phyloP scores from a whole-genome alignment of 2,329 filamentous ascomycete genomes.

The Penicillium capsulatum region DNA sequence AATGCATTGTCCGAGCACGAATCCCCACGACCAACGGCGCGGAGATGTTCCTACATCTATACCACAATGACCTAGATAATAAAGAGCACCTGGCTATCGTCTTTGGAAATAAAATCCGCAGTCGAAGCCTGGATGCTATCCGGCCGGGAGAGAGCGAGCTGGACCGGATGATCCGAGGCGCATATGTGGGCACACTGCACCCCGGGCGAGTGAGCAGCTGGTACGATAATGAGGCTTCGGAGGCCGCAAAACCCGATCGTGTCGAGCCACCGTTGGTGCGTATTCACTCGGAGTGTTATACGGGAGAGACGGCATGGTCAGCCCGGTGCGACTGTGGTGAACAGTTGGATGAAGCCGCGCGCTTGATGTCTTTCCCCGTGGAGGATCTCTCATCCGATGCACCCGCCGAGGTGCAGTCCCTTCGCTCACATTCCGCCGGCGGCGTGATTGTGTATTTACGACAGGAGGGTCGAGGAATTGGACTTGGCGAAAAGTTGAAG shows the following conservation, averaged over 20 bases:
- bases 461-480: constrained; percentile 94
- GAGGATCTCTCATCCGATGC: constrained; percentile 30
- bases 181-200: constrained; percentile 82
- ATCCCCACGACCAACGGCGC: constrained; percentile 89
- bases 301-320: constrained; percentile 96
- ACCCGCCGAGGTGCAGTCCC: constrained; percentile 23
- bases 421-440: constrained; percentile 56
- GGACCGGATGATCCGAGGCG: constrained; percentile 82
- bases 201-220: constrained; percentile 78
- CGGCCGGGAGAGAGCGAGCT: constrained; percentile 48
- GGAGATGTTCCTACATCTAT: constrained; percentile 96
- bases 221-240: constrained; percentile 44
- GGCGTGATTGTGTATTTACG: constrained; percentile 94
- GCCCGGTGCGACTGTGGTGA: constrained; percentile 97
- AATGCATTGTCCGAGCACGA: constrained; percentile 87
- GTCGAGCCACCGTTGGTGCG: constrained; percentile 68
- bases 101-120: constrained; percentile 80
- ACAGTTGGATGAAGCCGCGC: constrained; percentile 91
- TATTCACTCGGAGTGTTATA: constrained; percentile 98
- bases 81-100: constrained; percentile 98
- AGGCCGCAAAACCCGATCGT: constrained; percentile 8
- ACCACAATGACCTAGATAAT: constrained; percentile 85
- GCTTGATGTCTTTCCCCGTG: constrained; percentile 74
- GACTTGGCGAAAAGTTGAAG: constrained; percentile 90
- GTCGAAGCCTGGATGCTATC: constrained; percentile 53